A percentile compares a stretch with the other conserved stretches of the same genome.
Evolutionary conservation across 2,329 filamentous ascomycete genomes (phyloP).

Genomic region (Xenosphaeropsis pyriputrescens): DNA sequence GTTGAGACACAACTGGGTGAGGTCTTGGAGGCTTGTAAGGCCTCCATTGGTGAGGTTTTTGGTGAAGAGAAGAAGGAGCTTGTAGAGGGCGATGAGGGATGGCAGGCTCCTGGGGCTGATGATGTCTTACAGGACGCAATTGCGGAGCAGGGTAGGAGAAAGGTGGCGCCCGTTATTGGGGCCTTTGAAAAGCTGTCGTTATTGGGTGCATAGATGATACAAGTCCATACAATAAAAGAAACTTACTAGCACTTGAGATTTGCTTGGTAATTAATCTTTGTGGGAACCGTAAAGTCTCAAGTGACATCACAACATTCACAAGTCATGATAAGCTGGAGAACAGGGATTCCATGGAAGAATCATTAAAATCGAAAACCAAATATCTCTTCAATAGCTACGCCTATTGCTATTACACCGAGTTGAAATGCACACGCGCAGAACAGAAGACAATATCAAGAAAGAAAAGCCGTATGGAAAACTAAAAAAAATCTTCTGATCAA

Average conservation of each 20-base stretch:
- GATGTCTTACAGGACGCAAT: constrained; percentile 18
- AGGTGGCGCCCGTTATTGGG: constrained; percentile 15
- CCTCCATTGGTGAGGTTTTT: constrained; percentile 60
- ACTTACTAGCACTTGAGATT: not conserved
- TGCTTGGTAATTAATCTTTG: not conserved
- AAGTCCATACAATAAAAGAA: no score
- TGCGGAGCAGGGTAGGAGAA: constrained; percentile 12
- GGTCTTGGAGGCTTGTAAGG: constrained; percentile 54
- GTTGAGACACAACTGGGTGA: constrained; percentile 62
- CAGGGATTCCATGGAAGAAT: no score
- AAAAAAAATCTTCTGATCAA: not conserved
- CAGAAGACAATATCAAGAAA: not conserved
- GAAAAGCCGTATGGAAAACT: constrained; percentile 2
- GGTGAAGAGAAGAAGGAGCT: constrained; percentile 15
- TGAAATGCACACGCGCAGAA: constrained; percentile 13
- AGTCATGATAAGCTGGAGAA: no score
- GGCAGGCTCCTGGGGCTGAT: constrained; percentile 16
- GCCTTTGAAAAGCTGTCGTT: constrained; percentile 28
- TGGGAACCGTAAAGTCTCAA: no score
- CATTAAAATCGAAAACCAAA: constrained; percentile 2
- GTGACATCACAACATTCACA: no score
- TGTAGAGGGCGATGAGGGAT: constrained; percentile 13
- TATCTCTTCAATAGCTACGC: constrained; percentile 20
- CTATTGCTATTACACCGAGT: constrained; percentile 23
- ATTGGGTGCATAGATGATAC: constrained; percentile 14